Percentiles rank a stretch among this genome's conserved stretches.
phyloP scores from a whole-genome alignment of 257 asterid genomes.

The Agastache rugosa region DNA sequence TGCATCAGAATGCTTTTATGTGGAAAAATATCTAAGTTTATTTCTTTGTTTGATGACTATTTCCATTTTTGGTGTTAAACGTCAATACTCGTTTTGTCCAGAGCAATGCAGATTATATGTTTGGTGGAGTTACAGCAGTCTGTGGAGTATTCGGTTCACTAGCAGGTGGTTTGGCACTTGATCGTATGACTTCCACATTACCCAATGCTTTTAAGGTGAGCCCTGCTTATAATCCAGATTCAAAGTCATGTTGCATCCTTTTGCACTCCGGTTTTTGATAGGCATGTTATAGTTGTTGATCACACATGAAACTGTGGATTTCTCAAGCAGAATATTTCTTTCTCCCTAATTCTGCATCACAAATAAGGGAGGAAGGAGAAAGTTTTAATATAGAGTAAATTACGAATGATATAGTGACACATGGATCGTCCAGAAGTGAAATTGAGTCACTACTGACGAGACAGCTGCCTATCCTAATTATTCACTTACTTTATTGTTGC shows the following conservation, averaged over 20 bases:
- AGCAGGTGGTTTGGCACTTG: conserved; percentile 84
- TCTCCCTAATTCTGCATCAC: neutral
- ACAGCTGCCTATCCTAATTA: neutral
- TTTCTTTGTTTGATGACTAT: neutral
- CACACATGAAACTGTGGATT: neutral
- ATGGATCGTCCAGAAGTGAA: conserved; percentile 10
- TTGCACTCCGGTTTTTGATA: neutral
- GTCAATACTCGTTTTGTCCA: conserved; percentile 41
- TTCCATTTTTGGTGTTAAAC: conserved; percentile 12
- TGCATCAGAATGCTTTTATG: neutral
- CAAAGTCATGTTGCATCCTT: neutral
- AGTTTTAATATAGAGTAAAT: neutral
- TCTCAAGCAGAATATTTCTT: neutral
- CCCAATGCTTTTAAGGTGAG: conserved; percentile 90
- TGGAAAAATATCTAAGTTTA: neutral
- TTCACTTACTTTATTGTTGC: neutral
- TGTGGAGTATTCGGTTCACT: conserved; percentile 94
- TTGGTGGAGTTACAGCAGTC: conserved; percentile 84
- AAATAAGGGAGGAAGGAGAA: neutral
- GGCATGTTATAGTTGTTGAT: conserved; percentile 20
- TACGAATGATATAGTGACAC: neutral
- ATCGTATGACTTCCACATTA: conserved; percentile 72
- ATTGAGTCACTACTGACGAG: neutral
- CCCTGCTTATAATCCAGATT: neutral
- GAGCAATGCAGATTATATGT: conserved; percentile 83